Evolutionary conservation across 805 yeast species (phyloP), one percentile per base, ranked within the genome.

Genomic region (Yarrowia phangngaensis): DNA sequence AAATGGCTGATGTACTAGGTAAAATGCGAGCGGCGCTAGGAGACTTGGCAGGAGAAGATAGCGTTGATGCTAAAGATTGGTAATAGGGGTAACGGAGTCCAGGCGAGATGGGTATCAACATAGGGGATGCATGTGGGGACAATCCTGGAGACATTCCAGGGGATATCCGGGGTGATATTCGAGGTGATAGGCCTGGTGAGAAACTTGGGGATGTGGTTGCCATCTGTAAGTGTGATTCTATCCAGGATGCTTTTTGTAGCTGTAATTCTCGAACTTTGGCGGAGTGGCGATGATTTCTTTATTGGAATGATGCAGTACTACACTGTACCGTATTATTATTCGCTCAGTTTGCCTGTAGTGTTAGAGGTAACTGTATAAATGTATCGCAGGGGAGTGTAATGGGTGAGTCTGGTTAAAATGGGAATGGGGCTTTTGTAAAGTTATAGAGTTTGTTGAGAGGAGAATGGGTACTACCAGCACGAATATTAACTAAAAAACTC

Each of bases 1-100:
- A 49, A 7, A 49, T 49, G 23, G 51, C 35, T 4, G 51, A 49
- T 3, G 49, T 49, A 50, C 51, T 49, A 17, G 51, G 50, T 2
- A 49, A 22, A 6, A 40, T 19, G 38, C 38, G 50, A 28, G 46
- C 26, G 16, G 48, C 7, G 26, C 34, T 29, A 3, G 36, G 29
- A 13, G 49, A 31, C 36, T 40, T 49, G 28, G 38, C 14, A 34
- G 20, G 17, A 20, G 43, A 29, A 16, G 32, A 29, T 11, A 26
- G 28, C 8, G 29, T 20, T 6, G 50, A 41, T 4, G 46, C 45
- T 23, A 38, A 32, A 2, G 45, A 38, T 32, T 38, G 45, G 45
- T 38, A 38, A 32, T 38, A 38, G 11, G 45, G 45, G 45, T 38
- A 38, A 31, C 45, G 11, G 23, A 38, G 45, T 13, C 32, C 31